Evolutionary conservation across 164 flowering plant genomes (phyloP).

Genomic region (Pachysandra terminalis): DNA sequence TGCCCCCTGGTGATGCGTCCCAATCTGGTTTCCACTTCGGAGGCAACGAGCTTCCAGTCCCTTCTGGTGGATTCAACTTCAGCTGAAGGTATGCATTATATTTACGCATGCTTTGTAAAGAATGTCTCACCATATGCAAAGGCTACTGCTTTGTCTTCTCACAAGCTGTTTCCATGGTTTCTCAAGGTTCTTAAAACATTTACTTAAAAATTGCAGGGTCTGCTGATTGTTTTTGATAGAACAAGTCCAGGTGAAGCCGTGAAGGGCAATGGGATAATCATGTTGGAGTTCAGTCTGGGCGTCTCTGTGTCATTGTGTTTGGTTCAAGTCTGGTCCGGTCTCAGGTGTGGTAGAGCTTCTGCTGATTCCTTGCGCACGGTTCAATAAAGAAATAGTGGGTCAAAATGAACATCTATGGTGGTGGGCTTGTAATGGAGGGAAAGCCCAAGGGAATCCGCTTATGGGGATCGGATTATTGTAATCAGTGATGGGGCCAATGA

Average conservation of each 20-base stretch:
- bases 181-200: too few relatives aligned
- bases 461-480: not conserved
- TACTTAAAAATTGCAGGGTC: not conserved
- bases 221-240: not conserved
- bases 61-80: constrained; percentile 69
- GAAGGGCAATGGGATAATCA: constrained; percentile 1
- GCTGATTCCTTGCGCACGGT: constrained; percentile 10
- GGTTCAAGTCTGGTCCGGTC: constrained; percentile 18
- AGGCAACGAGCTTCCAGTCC: constrained; percentile 42
- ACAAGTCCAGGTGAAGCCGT: constrained; percentile 12
- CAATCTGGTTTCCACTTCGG: constrained; percentile 56
- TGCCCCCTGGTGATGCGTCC: constrained; percentile 40
- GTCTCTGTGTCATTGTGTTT: constrained; percentile 3
- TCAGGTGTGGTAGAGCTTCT: constrained; percentile 17
- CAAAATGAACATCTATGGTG: too few relatives aligned
- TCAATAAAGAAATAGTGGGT: constrained; percentile 2
- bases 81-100: constrained; percentile 31
- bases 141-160: too few relatives aligned
- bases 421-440: too few relatives aligned
- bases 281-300: constrained; percentile 5
- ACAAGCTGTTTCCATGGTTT: not conserved
- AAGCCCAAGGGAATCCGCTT: too few relatives aligned
- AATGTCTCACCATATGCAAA: too few relatives aligned
- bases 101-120: not conserved
- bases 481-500: too few relatives aligned